Conservation (phyloP, 495 filamentous ascomycete genomes). For the Penicillium coffeae region DNA sequence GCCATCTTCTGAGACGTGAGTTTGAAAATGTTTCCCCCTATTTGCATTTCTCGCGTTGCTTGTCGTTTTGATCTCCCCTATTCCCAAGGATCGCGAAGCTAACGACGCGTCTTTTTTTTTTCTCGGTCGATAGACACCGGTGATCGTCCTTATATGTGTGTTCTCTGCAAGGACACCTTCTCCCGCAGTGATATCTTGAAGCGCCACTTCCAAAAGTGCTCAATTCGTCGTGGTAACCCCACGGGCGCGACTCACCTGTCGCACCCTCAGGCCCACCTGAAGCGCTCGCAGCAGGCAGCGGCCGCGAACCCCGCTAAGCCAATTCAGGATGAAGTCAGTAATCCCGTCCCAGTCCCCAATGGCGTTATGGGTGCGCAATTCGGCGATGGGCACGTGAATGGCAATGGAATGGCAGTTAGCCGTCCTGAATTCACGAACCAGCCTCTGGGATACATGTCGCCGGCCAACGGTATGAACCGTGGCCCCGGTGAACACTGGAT, state of each 20-base stretch:
- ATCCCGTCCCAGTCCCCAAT: slow-evolving; percentile 40
- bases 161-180: slow-evolving; percentile 96
- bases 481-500: slow-evolving; percentile 42
- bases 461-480: slow-evolving; percentile 47
- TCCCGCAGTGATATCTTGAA: slow-evolving; percentile 97
- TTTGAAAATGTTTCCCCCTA: slow-evolving; percentile 22
- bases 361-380: slow-evolving; percentile 43
- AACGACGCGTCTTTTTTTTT: slow-evolving; percentile 14
- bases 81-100: slow-evolving; percentile 7
- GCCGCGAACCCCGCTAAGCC: slow-evolving; percentile 52
- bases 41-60: background rate
- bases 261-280: slow-evolving; percentile 82
- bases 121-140: slow-evolving; percentile 74
- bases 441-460: slow-evolving; percentile 44
- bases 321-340: slow-evolving; percentile 49
- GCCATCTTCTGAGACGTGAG: slow-evolving; percentile 93
- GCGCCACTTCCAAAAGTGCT: slow-evolving; percentile 98
- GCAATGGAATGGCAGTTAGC: slow-evolving; percentile 37
- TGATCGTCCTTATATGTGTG: slow-evolving; percentile 94
- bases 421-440: slow-evolving; percentile 41
- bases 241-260: slow-evolving; percentile 88
- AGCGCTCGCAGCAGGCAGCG: slow-evolving; percentile 56
- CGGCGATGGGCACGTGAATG: slow-evolving; percentile 45
- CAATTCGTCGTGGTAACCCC: slow-evolving; percentile 88
- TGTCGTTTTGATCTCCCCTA: slow-evolving; percentile 1